Evolutionary conservation across 148 eudicot genomes (phyloP), one percentile per base, ranked within the genome.

Genomic region (Vaccinium vitisidaea): DNA sequence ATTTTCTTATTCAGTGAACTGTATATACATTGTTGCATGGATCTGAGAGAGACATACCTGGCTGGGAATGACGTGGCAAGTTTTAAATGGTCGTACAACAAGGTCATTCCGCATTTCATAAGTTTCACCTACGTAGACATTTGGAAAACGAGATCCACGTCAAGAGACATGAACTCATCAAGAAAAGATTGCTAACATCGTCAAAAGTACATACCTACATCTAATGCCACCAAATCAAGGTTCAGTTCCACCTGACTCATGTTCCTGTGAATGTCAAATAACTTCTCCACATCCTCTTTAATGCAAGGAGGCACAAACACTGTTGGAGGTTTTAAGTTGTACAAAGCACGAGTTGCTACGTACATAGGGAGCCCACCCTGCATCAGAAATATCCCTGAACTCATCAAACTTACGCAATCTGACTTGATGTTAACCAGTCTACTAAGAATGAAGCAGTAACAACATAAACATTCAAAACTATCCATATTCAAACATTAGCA

Each of bases 301-400:
- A 96, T 92, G 89, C 92, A 90, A n/a, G 98, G 97, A 73, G 98
- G 98, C 78, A 96, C 95, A 88, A 96, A 88, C 74, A 96, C 90
- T 21, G 98, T 96, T 49, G 98, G 98, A 87, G 97, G 97, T 83
- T 93, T 94, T 87, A 96, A 90, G 90, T 79, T 92, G 92, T 96
- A 95, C 83, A 96, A 88, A 65, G 90, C 96, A 79, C 98, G 99
- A 83, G 98, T 94, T 48, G 98, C 99, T 52, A 96, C 87, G 89
- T 95, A 96, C 99, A 95, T 96, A 14, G 99, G 99, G 67, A 96
- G 91, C 75, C 99, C 99, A 87, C 98, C 98, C 99, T 96, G 88
- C 75, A 85, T 77, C 84, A 90, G 80, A 90, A 16, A 82, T 70
- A 86, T 8, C 52, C 63, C 53, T 1, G 49, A 56, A 7, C 65